Conservation (phyloP, 2,329 filamentous ascomycete species). For the Aschersonia sp. region DNA sequence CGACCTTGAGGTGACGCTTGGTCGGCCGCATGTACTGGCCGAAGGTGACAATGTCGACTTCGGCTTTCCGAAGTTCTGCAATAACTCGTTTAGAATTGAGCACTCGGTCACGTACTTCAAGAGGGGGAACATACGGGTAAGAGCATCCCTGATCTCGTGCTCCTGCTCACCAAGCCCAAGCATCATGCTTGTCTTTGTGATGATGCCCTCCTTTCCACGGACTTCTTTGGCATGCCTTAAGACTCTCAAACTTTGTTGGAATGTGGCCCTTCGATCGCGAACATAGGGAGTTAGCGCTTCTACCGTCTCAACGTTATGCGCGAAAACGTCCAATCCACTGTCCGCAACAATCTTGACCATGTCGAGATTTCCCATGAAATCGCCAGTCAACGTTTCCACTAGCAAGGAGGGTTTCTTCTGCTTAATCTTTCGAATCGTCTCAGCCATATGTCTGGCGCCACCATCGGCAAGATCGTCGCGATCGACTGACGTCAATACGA, state of each 20-base stretch:
- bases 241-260: conserved; percentile 70
- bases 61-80: conserved; percentile 58
- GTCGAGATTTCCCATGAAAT: conserved; percentile 72
- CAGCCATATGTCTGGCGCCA: conserved; percentile 77
- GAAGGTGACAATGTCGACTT: conserved; percentile 93
- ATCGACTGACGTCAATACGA: conserved; percentile 87
- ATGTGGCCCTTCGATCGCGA: conserved; percentile 77
- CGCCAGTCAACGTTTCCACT: conserved; percentile 75
- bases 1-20: conserved; percentile 92
- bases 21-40: conserved; percentile 99
- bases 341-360: conserved; percentile 75
- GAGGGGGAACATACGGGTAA: conserved; percentile 40
- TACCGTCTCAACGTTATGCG: conserved; percentile 93
- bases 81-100: neutral
- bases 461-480: conserved; percentile 85
- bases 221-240: conserved; percentile 69
- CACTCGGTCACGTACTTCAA: neutral
- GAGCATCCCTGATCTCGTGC: conserved; percentile 63
- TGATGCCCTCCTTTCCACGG: conserved; percentile 51
- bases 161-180: conserved; percentile 88
- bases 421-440: conserved; percentile 92
- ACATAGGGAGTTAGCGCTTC: conserved; percentile 83
- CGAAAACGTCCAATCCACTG: conserved; percentile 88
- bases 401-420: conserved; percentile 61
- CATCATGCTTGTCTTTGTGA: conserved; percentile 99